These are phyloP conservation scores for Wickerhamomyces queroliae DNA, from an alignment of 805 yeast genomes.

Conservation along the genomic window DNA sequence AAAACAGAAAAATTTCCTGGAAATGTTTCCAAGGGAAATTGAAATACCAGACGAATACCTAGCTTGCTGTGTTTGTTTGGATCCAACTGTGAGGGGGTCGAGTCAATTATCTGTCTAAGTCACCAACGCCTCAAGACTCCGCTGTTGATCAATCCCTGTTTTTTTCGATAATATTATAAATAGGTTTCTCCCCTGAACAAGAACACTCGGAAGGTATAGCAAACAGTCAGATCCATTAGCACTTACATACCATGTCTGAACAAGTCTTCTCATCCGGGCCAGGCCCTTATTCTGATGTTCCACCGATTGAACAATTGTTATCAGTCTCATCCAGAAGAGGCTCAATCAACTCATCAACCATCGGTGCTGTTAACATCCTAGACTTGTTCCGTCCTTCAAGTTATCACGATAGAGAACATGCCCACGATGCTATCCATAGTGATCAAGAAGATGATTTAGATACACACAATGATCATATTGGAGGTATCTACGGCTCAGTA, in stretches of 20 bases:
- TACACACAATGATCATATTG: neutral
- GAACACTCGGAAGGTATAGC: neutral
- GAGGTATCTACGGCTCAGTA: neutral
- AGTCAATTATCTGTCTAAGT: too few species aligned
- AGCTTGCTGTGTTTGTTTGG: too few species aligned
- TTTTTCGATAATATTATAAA: too few species aligned
- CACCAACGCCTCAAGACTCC: too few species aligned
- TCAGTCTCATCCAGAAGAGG: constrained; percentile 13
- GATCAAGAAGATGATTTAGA: constrained; percentile 6
- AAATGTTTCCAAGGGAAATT: too few species aligned
- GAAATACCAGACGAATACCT: too few species aligned
- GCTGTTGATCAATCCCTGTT: too few species aligned
- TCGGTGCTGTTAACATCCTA: constrained; percentile 17
- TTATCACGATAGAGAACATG: constrained; percentile 5
- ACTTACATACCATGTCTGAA: constrained; percentile 7
- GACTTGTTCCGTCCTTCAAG: constrained; percentile 18
- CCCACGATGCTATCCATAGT: neutral
- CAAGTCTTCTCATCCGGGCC: constrained; percentile 17
- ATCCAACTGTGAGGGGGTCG: too few species aligned
- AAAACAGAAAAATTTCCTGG: too few species aligned
- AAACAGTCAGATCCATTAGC: neutral
- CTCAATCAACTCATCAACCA: constrained; percentile 12
- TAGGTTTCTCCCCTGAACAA: too few species aligned
- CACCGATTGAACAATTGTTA: constrained; percentile 18
- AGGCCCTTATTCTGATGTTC: constrained; percentile 19